Conservation (phyloP, 179 eudicot genomes). For the Carnegiea gigantea region DNA sequence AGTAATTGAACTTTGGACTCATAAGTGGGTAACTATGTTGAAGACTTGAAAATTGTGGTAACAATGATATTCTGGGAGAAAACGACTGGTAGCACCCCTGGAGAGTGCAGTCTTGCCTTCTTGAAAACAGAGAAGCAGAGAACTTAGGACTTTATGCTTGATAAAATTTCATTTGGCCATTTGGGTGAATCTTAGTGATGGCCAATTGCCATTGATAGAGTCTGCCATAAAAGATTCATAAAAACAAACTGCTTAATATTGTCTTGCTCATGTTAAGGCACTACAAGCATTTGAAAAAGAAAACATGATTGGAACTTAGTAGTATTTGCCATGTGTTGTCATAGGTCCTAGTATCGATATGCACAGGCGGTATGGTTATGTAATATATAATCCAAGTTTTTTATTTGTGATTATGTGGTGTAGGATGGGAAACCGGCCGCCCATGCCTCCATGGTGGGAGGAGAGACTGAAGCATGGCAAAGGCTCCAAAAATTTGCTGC, state of each 20-base stretch:
- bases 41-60: not conserved
- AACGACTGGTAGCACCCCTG: not conserved
- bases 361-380: not conserved
- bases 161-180: not conserved
- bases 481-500: conserved; percentile 80
- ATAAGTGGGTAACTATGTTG: not conserved
- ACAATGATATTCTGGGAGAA: not conserved
- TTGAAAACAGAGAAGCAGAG: no score
- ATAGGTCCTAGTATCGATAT: not conserved
- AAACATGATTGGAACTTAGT: not conserved
- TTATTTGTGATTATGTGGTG: conserved; percentile 2
- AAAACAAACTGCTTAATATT: not conserved
- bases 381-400: not conserved
- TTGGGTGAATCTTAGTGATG: not conserved
- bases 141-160: no score
- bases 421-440: conserved; percentile 78
- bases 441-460: conserved; percentile 74
- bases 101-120: no score
- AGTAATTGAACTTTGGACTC: not conserved
- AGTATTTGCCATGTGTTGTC: not conserved
- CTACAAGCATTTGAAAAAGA: not conserved
- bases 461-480: conserved; percentile 93
- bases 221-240: not conserved
- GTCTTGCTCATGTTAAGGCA: not conserved
- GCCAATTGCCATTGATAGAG: no score